Percentiles rank a stretch among this genome's conserved stretches.
Evolutionary conservation across 768 basidiomycete genomes (phyloP).

Genomic region (Suillus placidus): DNA sequence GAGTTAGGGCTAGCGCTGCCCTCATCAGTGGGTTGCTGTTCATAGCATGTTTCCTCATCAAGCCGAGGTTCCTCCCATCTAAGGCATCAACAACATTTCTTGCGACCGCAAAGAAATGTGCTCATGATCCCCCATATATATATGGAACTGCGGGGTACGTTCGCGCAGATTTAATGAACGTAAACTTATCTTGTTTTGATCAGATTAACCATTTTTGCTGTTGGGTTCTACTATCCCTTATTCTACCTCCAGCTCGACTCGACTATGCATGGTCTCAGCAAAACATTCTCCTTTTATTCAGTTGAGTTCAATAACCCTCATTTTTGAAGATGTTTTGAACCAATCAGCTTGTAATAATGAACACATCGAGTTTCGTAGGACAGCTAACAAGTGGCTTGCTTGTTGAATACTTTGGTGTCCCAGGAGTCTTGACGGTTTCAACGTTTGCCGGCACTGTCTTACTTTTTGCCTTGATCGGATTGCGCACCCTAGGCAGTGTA

Average conservation of each 20-base stretch:
- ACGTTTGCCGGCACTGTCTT: conserved; percentile 41
- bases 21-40: conserved; percentile 42
- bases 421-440: conserved; percentile 39
- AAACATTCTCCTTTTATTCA: conserved; percentile 58
- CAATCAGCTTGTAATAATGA: conserved; percentile 56
- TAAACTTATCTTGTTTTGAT: not conserved
- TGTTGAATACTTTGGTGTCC: conserved; percentile 45
- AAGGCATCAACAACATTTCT: conserved; percentile 27
- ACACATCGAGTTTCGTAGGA: conserved; percentile 55
- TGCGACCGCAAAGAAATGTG: conserved; percentile 23
- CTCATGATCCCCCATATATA: conserved; percentile 28
- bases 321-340: not conserved
- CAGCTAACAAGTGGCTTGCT: conserved; percentile 52
- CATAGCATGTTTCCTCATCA: conserved; percentile 44
- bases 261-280: conserved; percentile 46
- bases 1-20: conserved; percentile 45
- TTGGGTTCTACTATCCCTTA: conserved; percentile 55
- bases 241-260: conserved; percentile 65
- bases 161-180: not conserved
- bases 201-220: conserved; percentile 35
- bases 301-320: conserved; percentile 36
- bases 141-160: conserved; percentile 32
- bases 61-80: conserved; percentile 41
- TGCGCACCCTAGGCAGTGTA: conserved; percentile 42
- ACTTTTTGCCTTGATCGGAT: conserved; percentile 51